phyloP scores from a whole-genome alignment of 179 eudicot species.

The Amaranthus tricolor region DNA sequence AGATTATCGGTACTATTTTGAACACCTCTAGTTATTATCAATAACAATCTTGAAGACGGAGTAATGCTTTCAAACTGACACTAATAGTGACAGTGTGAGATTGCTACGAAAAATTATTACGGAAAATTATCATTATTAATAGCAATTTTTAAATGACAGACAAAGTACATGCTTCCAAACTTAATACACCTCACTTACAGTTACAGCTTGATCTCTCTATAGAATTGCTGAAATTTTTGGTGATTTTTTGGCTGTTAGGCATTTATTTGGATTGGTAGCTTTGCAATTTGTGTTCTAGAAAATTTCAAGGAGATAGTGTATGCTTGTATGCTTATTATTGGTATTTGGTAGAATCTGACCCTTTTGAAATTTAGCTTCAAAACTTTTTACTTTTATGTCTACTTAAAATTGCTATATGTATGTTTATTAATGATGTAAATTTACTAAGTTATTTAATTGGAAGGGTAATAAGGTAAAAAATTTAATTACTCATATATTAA shows the following conservation, averaged over 20 bases:
- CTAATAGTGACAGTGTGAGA: no score
- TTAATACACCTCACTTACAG: conserved; percentile 24
- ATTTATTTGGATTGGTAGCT: conserved; percentile 20
- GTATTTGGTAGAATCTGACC: conserved; percentile 5
- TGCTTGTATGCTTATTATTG: not conserved
- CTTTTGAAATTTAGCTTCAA: not conserved
- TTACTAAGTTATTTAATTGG: no score
- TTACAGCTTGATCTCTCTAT: not conserved
- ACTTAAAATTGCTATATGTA: no score
- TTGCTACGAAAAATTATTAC: no score
- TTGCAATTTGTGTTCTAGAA: conserved; percentile 15
- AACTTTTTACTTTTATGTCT: no score
- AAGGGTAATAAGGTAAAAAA: no score
- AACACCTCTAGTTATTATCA: no score
- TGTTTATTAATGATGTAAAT: no score
- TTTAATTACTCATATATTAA: no score
- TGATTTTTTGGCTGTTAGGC: not conserved
- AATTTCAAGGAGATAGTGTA: conserved; percentile 17
- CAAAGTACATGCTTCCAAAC: conserved; percentile 18
- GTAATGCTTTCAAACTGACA: no score
- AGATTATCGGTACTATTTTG: no score
- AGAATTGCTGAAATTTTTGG: not conserved
- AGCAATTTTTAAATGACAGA: not conserved
- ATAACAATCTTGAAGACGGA: no score
- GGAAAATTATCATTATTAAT: not conserved